Conservation (phyloP, 2,329 filamentous ascomycete genomes). For the Epichloe gansuensis region DNA sequence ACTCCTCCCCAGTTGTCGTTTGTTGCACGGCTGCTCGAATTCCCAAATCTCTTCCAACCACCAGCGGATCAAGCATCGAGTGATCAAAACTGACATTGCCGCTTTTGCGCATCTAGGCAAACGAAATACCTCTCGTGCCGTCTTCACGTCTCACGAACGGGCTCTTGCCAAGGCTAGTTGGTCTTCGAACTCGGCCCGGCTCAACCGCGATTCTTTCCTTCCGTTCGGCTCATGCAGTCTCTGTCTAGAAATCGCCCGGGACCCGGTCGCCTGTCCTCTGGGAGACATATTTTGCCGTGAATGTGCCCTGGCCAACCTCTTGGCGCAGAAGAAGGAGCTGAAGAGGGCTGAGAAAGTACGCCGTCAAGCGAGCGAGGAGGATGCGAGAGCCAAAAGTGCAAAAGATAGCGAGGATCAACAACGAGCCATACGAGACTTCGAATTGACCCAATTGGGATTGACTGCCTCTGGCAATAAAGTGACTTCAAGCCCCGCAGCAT, state of each 20-base stretch:
- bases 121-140: conserved; percentile 79
- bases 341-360: conserved; percentile 61
- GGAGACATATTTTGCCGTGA: conserved; percentile 94
- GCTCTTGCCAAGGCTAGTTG: conserved; percentile 69
- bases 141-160: conserved; percentile 90
- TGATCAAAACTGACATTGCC: not conserved
- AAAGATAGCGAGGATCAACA: conserved; percentile 57
- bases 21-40: not conserved
- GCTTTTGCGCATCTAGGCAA: conserved; percentile 42
- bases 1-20: not conserved
- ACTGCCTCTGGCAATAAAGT: conserved; percentile 27
- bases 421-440: conserved; percentile 68
- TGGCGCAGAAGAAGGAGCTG: conserved; percentile 83
- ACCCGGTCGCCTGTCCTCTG: conserved; percentile 70
- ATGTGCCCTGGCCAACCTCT: conserved; percentile 82
- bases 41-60: not conserved
- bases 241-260: conserved; percentile 67
- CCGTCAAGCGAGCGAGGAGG: conserved; percentile 48
- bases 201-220: conserved; percentile 82
- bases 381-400: conserved; percentile 43
- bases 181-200: conserved; percentile 69
- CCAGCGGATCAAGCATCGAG: not conserved
- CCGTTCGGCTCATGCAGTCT: conserved; percentile 81
- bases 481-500: conserved; percentile 10
- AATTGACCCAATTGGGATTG: conserved; percentile 66